Conservation (phyloP, 495 filamentous ascomycete genomes). For the Geopyxis carbonaria region DNA sequence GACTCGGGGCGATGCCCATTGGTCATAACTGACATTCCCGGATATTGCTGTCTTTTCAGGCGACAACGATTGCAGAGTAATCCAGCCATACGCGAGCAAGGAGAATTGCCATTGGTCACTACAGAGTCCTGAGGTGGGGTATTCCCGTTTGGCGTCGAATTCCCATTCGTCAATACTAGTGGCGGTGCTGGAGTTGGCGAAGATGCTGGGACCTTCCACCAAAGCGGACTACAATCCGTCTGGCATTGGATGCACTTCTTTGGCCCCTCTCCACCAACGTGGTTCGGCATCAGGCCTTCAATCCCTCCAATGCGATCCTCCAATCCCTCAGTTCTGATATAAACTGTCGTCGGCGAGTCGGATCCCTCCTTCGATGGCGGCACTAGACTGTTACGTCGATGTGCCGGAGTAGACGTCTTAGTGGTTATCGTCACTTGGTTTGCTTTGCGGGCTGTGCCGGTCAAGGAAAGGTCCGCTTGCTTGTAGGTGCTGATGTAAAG, state of each 20-base stretch:
- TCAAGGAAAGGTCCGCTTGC: slow-evolving; percentile 77
- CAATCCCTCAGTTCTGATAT: slow-evolving; percentile 19
- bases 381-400: slow-evolving; percentile 18
- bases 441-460: slow-evolving; percentile 82
- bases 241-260: slow-evolving; percentile 19
- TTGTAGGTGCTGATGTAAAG: slow-evolving; percentile 78
- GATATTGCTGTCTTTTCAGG: slow-evolving; percentile 14
- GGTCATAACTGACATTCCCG: slow-evolving; percentile 9
- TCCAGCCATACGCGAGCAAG: slow-evolving; percentile 9
- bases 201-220: slow-evolving; percentile 20
- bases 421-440: slow-evolving; percentile 34
- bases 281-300: slow-evolving; percentile 15
- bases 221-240: slow-evolving; percentile 21
- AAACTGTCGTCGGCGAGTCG: slow-evolving; percentile 21
- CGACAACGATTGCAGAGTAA: slow-evolving; percentile 20
- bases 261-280: slow-evolving; percentile 21
- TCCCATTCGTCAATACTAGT: slow-evolving; percentile 22
- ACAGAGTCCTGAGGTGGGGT: neutral
- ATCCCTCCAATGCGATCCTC: slow-evolving; percentile 4
- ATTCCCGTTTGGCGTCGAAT: slow-evolving; percentile 9
- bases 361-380: slow-evolving; percentile 17
- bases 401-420: slow-evolving; percentile 18
- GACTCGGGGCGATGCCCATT: slow-evolving; percentile 8
- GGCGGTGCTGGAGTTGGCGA: too few relatives aligned
- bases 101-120: slow-evolving; percentile 11